Percentiles rank a stretch among this genome's conserved stretches.
phyloP scores from a whole-genome alignment of 2,329 filamentous ascomycete species.

The Lachnellula subtilissima region DNA sequence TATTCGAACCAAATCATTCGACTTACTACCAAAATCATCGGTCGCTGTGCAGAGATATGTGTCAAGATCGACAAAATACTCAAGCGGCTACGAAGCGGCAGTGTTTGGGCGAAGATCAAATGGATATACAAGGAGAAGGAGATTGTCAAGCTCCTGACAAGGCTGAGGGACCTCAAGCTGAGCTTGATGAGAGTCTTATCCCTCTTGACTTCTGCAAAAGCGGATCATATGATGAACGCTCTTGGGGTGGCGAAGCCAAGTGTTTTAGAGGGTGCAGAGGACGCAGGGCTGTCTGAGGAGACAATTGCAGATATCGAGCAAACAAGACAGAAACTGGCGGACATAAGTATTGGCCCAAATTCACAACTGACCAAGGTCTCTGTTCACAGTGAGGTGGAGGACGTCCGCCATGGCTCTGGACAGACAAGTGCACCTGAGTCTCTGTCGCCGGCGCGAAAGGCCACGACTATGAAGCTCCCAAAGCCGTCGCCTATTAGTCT shows the following conservation, averaged over 20 bases:
- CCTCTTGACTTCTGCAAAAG: constrained; percentile 11
- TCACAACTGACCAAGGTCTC: neutral
- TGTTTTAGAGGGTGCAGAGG: constrained; percentile 5
- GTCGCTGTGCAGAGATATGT: constrained; percentile 18
- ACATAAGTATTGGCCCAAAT: neutral
- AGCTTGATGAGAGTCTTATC: constrained; percentile 15
- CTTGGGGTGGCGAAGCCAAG: constrained; percentile 10
- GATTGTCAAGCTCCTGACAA: constrained; percentile 15
- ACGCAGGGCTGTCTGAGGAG: neutral
- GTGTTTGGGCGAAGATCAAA: constrained; percentile 11
- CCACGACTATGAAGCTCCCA: neutral
- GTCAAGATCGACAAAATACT: constrained; percentile 17
- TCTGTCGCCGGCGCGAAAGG: neutral
- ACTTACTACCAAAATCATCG: constrained; percentile 18
- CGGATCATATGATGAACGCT: constrained; percentile 17
- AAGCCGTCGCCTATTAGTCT: neutral
- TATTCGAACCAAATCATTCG: constrained; percentile 14
- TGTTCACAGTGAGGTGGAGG: neutral
- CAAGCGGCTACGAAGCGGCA: constrained; percentile 9
- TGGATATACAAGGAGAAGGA: constrained; percentile 23
- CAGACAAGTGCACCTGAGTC: neutral
- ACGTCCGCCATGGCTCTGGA: neutral
- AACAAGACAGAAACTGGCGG: constrained; percentile 5
- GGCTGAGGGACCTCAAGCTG: constrained; percentile 17
- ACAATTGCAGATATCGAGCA: constrained; percentile 12